Evolutionary conservation across 495 filamentous ascomycete species (phyloP), one percentile per base, ranked within the genome.

Genomic region (Glonium stellatum): DNA sequence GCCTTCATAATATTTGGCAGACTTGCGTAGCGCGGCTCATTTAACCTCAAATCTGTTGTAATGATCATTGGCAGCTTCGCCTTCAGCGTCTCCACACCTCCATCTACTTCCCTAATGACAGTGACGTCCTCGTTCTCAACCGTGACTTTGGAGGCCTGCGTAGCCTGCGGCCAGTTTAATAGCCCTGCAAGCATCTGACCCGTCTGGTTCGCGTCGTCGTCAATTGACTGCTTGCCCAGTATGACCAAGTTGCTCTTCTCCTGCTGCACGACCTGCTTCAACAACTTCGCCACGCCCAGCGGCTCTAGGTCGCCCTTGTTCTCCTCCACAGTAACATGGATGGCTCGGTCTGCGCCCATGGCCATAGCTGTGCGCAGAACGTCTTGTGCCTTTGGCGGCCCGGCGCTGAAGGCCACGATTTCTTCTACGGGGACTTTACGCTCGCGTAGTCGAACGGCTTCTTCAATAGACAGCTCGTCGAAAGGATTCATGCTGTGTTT

Each of bases 1-100:
- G 93, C 93, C 84, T 97, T 97, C 95, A 98, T 98, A 60, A 98
- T 97, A 75, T 97, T 97, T 66, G 90, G 92, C 80, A 98, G 71
- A 73, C 83, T 95, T 54, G 91, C 92, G 75, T 97, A 98, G 54
- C 95, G 76, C 57, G 93, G 95, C 82, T 95, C 88, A 72, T 98
- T 97, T 75, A 98, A 76, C 46, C 93, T 78, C 75, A 98, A 73
- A 82, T 98, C 93, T 61, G 93, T 95, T 60, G 93, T 98, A 59
- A 98, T 85, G 21, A 98, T 75, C 85, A 95, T 81, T 0, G 93
- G 93, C 74, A 98, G 71, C 77, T 85, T 85, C 18, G 86, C 84
- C 68, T 80, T 78, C 59, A 97, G 77, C 65, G 90, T 97, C 81
- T 98, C 93, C 57, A 86, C 85, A 59, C 95, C 95, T 0, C 93